Conservation (phyloP, 768 basidiomycete species). For the Macrocybe gigantea region DNA sequence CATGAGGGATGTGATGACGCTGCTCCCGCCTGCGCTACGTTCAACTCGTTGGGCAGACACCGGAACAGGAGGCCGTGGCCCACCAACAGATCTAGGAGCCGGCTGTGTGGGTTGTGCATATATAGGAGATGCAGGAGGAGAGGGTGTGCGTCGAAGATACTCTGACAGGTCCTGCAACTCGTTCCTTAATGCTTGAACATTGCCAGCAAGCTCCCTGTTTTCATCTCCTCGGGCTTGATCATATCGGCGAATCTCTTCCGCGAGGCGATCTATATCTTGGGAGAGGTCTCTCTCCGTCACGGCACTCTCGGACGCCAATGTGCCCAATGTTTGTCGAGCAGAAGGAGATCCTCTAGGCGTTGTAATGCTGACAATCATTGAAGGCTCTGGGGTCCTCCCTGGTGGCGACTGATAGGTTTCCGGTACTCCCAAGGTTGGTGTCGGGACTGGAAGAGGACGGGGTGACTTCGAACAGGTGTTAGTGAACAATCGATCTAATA, state of each 20-base stretch:
- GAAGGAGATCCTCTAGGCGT: slow-evolving; percentile 33
- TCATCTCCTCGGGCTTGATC: slow-evolving; percentile 61
- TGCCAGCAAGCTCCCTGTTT: slow-evolving; percentile 54
- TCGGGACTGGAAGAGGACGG: slow-evolving; percentile 12
- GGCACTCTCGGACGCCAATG: slow-evolving; percentile 28
- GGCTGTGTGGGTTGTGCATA: slow-evolving; percentile 4
- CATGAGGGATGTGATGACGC: slow-evolving; percentile 26
- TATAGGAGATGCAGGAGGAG: slow-evolving; percentile 15
- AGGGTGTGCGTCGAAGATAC: slow-evolving; percentile 40
- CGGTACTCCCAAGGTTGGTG: too few species aligned
- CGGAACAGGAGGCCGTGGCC: slow-evolving; percentile 6
- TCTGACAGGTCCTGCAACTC: slow-evolving; percentile 62
- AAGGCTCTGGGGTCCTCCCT: slow-evolving; percentile 33
- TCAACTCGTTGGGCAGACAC: slow-evolving; percentile 23
- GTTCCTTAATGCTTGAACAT: slow-evolving; percentile 64
- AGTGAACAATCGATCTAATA: neutral
- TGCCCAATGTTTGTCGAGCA: slow-evolving; percentile 27
- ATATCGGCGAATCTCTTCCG: slow-evolving; percentile 49
- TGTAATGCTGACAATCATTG: slow-evolving; percentile 30
- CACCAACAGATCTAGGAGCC: slow-evolving; percentile 1
- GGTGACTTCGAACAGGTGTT: slow-evolving; percentile 4
- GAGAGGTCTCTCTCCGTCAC: slow-evolving; percentile 47
- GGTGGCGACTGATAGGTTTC: slow-evolving; percentile 13
- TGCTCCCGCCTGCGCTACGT: slow-evolving; percentile 39
- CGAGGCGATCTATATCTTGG: slow-evolving; percentile 39